Evolutionary conservation across 2,329 filamentous ascomycete genomes (phyloP).

Genomic region (Hirsutella thompsonii): DNA sequence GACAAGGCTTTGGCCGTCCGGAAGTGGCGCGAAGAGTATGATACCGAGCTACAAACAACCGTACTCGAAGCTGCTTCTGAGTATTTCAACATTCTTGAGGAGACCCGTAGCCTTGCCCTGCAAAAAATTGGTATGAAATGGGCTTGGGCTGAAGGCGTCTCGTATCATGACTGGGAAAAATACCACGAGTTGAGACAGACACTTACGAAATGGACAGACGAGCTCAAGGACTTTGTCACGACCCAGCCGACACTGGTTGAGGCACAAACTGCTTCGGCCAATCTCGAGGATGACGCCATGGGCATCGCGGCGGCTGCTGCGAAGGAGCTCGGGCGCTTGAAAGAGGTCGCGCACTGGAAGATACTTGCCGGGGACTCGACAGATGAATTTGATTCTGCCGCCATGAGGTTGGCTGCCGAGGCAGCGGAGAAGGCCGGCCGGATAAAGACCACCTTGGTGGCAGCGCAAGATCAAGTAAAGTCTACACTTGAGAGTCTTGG

Average conservation of each 20-base stretch:
- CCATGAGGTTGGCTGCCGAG: constrained; percentile 44
- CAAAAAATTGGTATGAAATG: constrained; percentile 90
- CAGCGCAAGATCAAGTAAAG: constrained; percentile 9
- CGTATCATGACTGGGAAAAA: constrained; percentile 94
- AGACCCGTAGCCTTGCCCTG: constrained; percentile 70
- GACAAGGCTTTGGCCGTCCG: constrained; percentile 65
- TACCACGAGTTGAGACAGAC: constrained; percentile 80
- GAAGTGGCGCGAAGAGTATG: constrained; percentile 61
- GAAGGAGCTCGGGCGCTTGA: constrained; percentile 65
- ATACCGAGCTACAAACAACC: constrained; percentile 53
- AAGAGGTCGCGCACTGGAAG: constrained; percentile 78
- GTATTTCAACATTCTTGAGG: constrained; percentile 71
- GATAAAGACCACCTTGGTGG: constrained; percentile 6
- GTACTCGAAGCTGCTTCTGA: constrained; percentile 64
- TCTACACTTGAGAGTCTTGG: not conserved
- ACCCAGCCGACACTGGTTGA: constrained; percentile 57
- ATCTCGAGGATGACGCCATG: constrained; percentile 72
- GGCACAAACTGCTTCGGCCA: constrained; percentile 53
- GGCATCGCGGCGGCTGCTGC: constrained; percentile 64
- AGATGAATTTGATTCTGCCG: constrained; percentile 65
- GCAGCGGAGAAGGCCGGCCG: constrained; percentile 16
- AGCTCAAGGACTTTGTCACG: constrained; percentile 65
- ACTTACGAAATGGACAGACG: constrained; percentile 72
- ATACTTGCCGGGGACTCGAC: constrained; percentile 59
- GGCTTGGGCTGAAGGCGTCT: constrained; percentile 91